phyloP scores from a whole-genome alignment of 176 grass and related monocot genomes.

The Aegilops bicornis region DNA sequence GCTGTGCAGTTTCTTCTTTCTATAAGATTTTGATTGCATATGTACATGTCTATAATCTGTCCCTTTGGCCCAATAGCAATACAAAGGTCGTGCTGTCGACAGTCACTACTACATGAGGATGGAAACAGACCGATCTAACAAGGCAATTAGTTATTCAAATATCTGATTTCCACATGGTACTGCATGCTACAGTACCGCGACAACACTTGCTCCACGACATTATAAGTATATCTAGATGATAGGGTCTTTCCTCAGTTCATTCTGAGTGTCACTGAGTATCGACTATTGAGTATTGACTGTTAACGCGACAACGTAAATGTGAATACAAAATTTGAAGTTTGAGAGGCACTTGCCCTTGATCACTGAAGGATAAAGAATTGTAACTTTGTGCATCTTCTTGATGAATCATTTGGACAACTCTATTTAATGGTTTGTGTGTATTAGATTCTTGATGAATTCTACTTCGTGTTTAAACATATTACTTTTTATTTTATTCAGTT shows the following conservation, averaged over 20 bases:
- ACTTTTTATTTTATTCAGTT: background rate
- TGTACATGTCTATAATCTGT: too few species aligned
- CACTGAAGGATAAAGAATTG: background rate
- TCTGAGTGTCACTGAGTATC: background rate
- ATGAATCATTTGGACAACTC: background rate
- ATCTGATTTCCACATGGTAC: background rate
- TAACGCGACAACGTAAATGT: background rate
- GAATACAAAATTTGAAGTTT: slow-evolving; percentile 3
- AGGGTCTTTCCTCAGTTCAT: background rate
- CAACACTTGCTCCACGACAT: too few species aligned
- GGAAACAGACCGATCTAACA: background rate
- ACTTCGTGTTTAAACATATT: background rate
- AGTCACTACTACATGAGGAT: background rate
- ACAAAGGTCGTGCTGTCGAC: too few species aligned
- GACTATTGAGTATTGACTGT: background rate
- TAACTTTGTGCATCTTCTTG: background rate
- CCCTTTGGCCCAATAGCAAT: too few species aligned
- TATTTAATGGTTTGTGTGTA: background rate
- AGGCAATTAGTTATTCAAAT: background rate
- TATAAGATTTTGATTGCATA: too few species aligned
- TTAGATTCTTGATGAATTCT: too few species aligned
- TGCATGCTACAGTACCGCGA: too few species aligned
- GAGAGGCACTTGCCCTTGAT: background rate
- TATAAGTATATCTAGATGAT: background rate
- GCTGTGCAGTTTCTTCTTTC: too few species aligned